Evolutionary conservation across 495 filamentous ascomycete genomes (phyloP), one percentile per base, ranked within the genome.

Genomic region (Hyaloscypha variabilis): DNA sequence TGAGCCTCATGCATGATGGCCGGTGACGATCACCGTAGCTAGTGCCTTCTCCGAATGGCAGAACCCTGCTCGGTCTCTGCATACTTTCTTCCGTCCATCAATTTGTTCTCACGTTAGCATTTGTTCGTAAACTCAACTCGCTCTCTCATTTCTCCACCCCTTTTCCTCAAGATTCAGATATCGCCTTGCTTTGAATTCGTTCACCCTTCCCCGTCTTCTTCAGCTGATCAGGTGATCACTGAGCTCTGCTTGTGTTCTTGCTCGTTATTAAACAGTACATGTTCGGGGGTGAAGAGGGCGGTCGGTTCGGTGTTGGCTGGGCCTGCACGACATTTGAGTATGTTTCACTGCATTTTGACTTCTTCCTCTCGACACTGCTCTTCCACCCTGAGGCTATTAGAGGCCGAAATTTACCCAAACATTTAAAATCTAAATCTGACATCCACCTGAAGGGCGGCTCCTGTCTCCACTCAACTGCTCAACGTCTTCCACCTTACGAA

Each of bases 331-430:
- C 50, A 60, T 60, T 51, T 30, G 60, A 64, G 60, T 62, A 70
- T 29, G 64, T 70, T 70, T 70, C 64, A 61, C 60, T 42, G 36
- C 56, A 50, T 58, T 36, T 65, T 58, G 51, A 26, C 25, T 53
- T 34, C 56, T 55, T 24, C 23, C 34, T 49, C 28, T 8, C 14
- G 21, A 25, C 39, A 25, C 58, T 24, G 24, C 52, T 25, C 55
- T 64, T 54, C 58, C n/a, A 28, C 42, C 21, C 36, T 29, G 6
- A 26, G 19, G 14, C 14, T 34, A 6, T 34, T 21, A 28, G 8
- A 17, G 6, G 23, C 6, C 49, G 51, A 29, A 17, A 54, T 54
- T 25, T 23, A 25, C 51, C 19, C 26, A 25, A 8, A 54, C 23
- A 6, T 54, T n/a, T 11, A 6, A 24, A 13, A 25, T 8, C 49